Evolutionary conservation across 148 eudicot species (phyloP), one percentile per base, ranked within the genome.

Genomic region (Rhododendron vialii): DNA sequence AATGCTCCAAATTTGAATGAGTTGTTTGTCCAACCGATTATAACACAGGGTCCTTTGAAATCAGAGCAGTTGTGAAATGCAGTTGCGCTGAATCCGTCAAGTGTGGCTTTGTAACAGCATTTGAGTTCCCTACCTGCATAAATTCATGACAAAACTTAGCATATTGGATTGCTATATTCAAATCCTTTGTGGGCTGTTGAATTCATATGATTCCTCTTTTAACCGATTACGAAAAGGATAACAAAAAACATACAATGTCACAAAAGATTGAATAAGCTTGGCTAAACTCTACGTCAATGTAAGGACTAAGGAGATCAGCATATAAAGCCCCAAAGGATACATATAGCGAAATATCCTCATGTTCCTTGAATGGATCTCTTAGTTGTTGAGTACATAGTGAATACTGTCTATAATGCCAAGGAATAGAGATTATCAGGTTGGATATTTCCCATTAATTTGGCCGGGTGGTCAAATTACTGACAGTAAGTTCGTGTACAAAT

Each of bases 21-120:
- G 76, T 86, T 90, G 86, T 87, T 88, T 84, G 98, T 97, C 93
- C 92, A 93, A 83, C 95, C 98, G 50, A 97, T 90, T 22, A 97
- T 93, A 0, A 97, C 96, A 89, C 99, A 97, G 13, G 98, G 98
- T 24, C 99, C 99, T 83, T 97, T 94, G 92, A 97, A 97, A 81
- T 97, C 99, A 78, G 95, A 92, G 75, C 84, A 92, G 35, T 89
- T 90, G 89, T 97, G 99, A 90, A 97, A 97, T 2, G 92, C 91
- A 0, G 93, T 91, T 79, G 99, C 98, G 83, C 95, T 93, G 61
- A 95, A 97, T 81, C 98, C 98, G 82, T 95, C 98, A 43, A 87
- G 85, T 67, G 93, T 91, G 88, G 98, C 99, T 87, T 89, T 97
- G 87, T 97, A 97, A 88, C 98, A 97, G 89, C 99, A 97, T 84